Evolutionary conservation across 2,329 filamentous ascomycete species (phyloP).

Genomic region (Amauroascus niger): DNA sequence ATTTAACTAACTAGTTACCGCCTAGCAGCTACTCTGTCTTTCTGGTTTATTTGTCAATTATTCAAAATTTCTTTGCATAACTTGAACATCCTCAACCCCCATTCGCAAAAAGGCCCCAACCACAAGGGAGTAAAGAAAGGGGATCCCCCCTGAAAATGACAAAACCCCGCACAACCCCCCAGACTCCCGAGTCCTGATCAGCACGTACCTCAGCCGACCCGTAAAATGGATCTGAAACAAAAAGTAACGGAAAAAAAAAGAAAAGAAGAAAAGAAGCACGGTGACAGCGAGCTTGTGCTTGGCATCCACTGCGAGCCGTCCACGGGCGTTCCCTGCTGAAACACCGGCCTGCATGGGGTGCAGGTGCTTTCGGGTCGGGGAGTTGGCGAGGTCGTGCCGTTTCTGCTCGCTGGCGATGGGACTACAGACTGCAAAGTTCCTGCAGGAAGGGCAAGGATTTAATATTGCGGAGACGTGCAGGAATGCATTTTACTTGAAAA

Average conservation of each 20-base stretch:
- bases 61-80: too few species aligned
- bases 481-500: conserved; percentile 3
- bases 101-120: too few species aligned
- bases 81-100: too few species aligned
- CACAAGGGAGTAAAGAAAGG: too few species aligned
- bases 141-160: background rate
- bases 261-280: background rate
- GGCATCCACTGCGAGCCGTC: background rate
- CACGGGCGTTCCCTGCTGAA: background rate
- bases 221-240: background rate
- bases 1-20: too few species aligned
- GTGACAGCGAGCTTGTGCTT: background rate
- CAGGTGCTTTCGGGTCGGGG: too few species aligned
- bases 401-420: too few species aligned
- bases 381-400: too few species aligned
- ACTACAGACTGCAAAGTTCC: too few species aligned
- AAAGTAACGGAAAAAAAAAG: background rate
- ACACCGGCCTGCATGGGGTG: background rate
- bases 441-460: background rate
- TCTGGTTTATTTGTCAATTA: too few species aligned
- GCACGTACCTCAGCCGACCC: background rate
- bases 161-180: background rate
- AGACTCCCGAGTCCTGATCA: background rate
- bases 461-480: background rate
- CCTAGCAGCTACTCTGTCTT: too few species aligned